Base-by-base conservation (phyloP, 352 stramenopile genomes). In the Elongisporangium anandrum region DNA sequence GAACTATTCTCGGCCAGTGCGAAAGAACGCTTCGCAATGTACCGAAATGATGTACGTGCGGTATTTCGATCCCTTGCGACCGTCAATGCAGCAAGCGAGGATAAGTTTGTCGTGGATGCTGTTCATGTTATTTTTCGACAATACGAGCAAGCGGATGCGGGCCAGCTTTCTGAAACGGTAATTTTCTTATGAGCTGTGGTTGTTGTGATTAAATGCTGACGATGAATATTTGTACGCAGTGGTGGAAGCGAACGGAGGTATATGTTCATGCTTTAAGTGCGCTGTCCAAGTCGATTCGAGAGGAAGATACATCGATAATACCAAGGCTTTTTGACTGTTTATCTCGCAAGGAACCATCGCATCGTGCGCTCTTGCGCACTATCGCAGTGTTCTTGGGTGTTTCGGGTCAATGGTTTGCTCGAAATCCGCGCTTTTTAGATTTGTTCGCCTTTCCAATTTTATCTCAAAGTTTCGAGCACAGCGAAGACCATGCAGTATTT, bases 181-280 rank as follows among this genome's bases (percentile, higher is more conserved):
- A 22, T 52, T 54, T 52, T 48, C 52, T 34, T 17, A 16, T 49
- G 24, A 52, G n/a, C 51, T 12, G 52, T 8, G 24, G 5, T 52
- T 58, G n/a, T 29, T 60, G 12, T 19, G 4, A 50, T 38, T 52
- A 17, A 16, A 57, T 5, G 50, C 59, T 74, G 57, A 39, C 29
- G 24, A 17, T 45, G 34, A 45, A 17, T 45, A 17, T 4, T 12
- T 52, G 52, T 52, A 5, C 57, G n/a, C 26, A 86, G 75, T 93
- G 81, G 84, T 93, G 81, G 81, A 70, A 73, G 47, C 75, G 70
- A 51, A 89, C 79, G 1, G 84, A 93, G 66, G 84, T 93, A n/a
- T 92, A 90, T 57, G 81, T 93, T 8, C 84, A 93, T 24, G 81
- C 84, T 38, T 69, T 93, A 47, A 93, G 81, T 65, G 84, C 84